These are phyloP conservation scores for Tolypocladium ovalisporum DNA, from an alignment of 2,329 filamentous ascomycete genomes.

Conservation along the genomic window DNA sequence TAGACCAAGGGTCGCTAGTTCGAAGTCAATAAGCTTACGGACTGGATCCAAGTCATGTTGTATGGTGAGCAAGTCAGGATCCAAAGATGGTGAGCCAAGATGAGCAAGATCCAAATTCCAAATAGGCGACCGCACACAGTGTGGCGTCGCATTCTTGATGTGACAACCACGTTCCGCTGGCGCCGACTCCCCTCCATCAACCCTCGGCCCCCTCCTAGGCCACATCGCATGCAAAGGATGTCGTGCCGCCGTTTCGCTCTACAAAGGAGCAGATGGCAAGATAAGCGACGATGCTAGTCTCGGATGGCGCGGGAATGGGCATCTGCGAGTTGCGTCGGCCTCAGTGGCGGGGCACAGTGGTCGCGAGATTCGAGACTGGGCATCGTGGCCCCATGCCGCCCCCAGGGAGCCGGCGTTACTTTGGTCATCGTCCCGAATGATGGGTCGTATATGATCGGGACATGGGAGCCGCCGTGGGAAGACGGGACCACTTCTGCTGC, in stretches of 20 bases:
- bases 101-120: too few relatives aligned
- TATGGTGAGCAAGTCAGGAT: too few relatives aligned
- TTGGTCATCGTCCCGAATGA: not conserved
- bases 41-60: too few relatives aligned
- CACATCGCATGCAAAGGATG: not conserved
- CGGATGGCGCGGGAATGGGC: not conserved
- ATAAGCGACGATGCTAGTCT: not conserved
- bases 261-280: too few relatives aligned
- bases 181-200: not conserved
- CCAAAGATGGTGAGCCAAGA: too few relatives aligned
- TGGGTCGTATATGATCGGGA: not conserved
- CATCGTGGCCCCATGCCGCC: not conserved
- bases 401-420: not conserved
- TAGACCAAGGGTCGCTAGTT: too few relatives aligned
- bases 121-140: too few relatives aligned
- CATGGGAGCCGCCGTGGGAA: not conserved
- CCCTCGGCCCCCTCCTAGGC: too few relatives aligned
- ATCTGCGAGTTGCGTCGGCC: not conserved
- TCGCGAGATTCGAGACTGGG: not conserved
- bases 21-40: too few relatives aligned
- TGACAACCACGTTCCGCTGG: not conserved
- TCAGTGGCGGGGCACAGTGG: not conserved
- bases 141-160: too few relatives aligned
- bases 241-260: not conserved
- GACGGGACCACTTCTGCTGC: not conserved